These are phyloP conservation scores for Wickerhamiella sergipiensis DNA, from an alignment of 805 yeast species.

Conservation along the genomic window DNA sequence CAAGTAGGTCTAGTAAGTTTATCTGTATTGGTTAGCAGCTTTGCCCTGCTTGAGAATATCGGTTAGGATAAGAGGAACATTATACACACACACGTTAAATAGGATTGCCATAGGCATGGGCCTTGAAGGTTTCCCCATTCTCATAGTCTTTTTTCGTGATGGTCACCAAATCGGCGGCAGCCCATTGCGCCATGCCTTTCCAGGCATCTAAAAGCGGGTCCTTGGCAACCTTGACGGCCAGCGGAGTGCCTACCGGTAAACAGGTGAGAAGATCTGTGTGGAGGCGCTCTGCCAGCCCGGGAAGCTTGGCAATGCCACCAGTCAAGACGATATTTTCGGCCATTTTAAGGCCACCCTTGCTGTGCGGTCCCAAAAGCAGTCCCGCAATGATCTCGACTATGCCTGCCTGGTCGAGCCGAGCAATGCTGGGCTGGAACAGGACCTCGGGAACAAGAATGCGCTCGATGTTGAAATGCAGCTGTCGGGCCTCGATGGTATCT, in stretches of 20 bases:
- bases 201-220: slow-evolving; percentile 76
- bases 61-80: no score
- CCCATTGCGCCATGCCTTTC: slow-evolving; percentile 87
- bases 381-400: slow-evolving; percentile 64
- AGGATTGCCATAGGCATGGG: slow-evolving; percentile 63
- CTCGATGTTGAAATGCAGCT: slow-evolving; percentile 80
- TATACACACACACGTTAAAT: no score
- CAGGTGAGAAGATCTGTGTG: slow-evolving; percentile 51
- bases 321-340: slow-evolving; percentile 58
- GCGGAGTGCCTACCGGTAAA: slow-evolving; percentile 52
- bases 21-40: no score
- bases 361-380: slow-evolving; percentile 30
- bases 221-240: slow-evolving; percentile 47
- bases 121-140: slow-evolving; percentile 84
- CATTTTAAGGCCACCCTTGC: slow-evolving; percentile 35
- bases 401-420: slow-evolving; percentile 94
- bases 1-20: no score
- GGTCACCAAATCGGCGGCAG: slow-evolving; percentile 40
- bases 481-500: slow-evolving; percentile 74
- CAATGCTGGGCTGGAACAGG: slow-evolving; percentile 81
- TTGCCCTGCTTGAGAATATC: no score
- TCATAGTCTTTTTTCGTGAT: slow-evolving; percentile 63
- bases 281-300: slow-evolving; percentile 57
- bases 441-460: slow-evolving; percentile 87
- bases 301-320: slow-evolving; percentile 67